These are phyloP conservation scores for Cryphonectria naterciae DNA, from an alignment of 2,329 filamentous ascomycete species.

Conservation along the genomic window DNA sequence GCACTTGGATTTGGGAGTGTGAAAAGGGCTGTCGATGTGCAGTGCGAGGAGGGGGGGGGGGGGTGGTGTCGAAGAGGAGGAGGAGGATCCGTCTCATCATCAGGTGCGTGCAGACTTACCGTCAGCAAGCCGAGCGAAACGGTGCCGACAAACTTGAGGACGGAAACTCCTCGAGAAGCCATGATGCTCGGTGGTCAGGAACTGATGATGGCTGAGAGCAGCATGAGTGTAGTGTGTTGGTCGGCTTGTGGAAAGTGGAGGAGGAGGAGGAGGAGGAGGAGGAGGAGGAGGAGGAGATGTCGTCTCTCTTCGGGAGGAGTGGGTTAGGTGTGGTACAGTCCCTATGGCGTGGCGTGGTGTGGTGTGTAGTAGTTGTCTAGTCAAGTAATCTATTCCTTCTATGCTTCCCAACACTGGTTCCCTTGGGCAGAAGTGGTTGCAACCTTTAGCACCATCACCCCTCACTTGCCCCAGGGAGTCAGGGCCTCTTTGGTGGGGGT, in stretches of 20 bases:
- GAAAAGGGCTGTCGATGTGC: slow-evolving; percentile 4
- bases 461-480: neutral
- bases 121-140: slow-evolving; percentile 87
- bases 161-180: slow-evolving; percentile 70
- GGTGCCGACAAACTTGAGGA: slow-evolving; percentile 91
- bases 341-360: slow-evolving; percentile 3
- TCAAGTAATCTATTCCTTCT: neutral
- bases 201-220: slow-evolving; percentile 18
- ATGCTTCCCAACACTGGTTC: neutral
- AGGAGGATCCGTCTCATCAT: neutral
- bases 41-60: neutral
- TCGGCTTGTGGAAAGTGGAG: slow-evolving; percentile 3
- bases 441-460: neutral
- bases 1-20: slow-evolving; percentile 1
- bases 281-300: neutral
- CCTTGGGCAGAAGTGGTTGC: neutral
- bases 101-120: slow-evolving; percentile 56
- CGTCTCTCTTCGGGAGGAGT: neutral
- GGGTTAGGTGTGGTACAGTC: neutral
- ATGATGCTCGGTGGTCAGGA: slow-evolving; percentile 48
- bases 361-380: neutral
- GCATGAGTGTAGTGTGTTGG: slow-evolving; percentile 18
- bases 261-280: too few relatives aligned
- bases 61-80: slow-evolving; percentile 8
- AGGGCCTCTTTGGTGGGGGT: neutral